phyloP scores from a whole-genome alignment of 257 asterid genomes.

The Petrea volubilis region DNA sequence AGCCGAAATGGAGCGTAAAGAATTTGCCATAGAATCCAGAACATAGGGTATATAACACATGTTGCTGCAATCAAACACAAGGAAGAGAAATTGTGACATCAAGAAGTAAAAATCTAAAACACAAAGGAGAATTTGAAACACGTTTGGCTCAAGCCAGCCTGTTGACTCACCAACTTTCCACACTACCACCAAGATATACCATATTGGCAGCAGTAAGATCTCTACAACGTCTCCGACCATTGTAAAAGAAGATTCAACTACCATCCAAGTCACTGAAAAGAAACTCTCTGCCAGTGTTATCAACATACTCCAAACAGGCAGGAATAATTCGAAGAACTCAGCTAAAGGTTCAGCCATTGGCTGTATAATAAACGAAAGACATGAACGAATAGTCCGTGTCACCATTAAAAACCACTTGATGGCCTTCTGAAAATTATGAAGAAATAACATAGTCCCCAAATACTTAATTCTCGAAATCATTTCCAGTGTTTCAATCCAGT shows the following conservation, averaged over 20 bases:
- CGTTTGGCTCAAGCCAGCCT: not conserved
- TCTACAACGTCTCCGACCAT: slow-evolving; percentile 57
- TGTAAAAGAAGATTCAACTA: slow-evolving; percentile 56
- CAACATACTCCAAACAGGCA: slow-evolving; percentile 68
- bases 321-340: slow-evolving; percentile 60
- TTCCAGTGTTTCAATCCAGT: slow-evolving; percentile 96
- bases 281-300: slow-evolving; percentile 51
- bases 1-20: slow-evolving; percentile 77
- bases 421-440: slow-evolving; percentile 93
- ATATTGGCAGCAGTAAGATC: slow-evolving; percentile 70
- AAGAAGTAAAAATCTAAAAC: slow-evolving; percentile 9
- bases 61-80: slow-evolving; percentile 58
- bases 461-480: slow-evolving; percentile 88
- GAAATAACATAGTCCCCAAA: slow-evolving; percentile 96
- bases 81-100: slow-evolving; percentile 1
- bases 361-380: slow-evolving; percentile 47
- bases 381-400: slow-evolving; percentile 61
- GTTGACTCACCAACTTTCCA: slow-evolving; percentile 69
- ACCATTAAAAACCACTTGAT: slow-evolving; percentile 74
- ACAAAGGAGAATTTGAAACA: not conserved
- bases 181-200: slow-evolving; percentile 47
- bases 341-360: slow-evolving; percentile 74
- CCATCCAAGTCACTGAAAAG: slow-evolving; percentile 70
- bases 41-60: slow-evolving; percentile 62
- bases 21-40: slow-evolving; percentile 77